phyloP scores from a whole-genome alignment of 2,329 filamentous ascomycete genomes.

The Geosmithia flava region DNA sequence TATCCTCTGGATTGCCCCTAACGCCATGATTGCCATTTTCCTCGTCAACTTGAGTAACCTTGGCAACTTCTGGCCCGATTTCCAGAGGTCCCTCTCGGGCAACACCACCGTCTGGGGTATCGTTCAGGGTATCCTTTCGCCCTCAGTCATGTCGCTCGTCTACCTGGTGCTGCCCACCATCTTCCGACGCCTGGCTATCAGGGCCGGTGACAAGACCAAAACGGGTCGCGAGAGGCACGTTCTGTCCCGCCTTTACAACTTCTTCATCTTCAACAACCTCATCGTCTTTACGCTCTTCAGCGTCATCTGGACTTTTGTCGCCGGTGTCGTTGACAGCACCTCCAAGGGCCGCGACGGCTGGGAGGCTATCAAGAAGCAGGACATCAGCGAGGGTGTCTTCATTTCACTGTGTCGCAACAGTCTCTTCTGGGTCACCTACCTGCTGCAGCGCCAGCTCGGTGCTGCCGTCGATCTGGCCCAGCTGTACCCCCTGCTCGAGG shows the following conservation, averaged over 20 bases:
- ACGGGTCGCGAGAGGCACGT: slow-evolving; percentile 88
- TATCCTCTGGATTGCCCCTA: slow-evolving; percentile 77
- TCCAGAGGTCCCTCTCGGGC: slow-evolving; percentile 48
- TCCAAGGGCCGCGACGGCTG: slow-evolving; percentile 48
- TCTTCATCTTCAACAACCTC: slow-evolving; percentile 96
- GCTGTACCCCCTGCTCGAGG: slow-evolving; percentile 69
- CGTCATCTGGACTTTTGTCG: slow-evolving; percentile 62
- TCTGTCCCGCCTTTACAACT: slow-evolving; percentile 77
- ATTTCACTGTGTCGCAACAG: slow-evolving; percentile 70
- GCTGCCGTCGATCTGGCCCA: slow-evolving; percentile 92
- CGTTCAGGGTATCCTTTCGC: slow-evolving; percentile 83
- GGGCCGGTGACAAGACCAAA: slow-evolving; percentile 81
- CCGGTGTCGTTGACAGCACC: slow-evolving; percentile 48
- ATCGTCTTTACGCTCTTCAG: slow-evolving; percentile 90
- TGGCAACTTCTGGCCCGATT: slow-evolving; percentile 66
- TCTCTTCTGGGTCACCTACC: slow-evolving; percentile 87
- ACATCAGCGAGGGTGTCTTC: slow-evolving; percentile 55
- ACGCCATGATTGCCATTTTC: slow-evolving; percentile 90
- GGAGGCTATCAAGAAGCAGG: slow-evolving; percentile 51
- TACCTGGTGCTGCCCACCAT: slow-evolving; percentile 83
- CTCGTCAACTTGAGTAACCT: slow-evolving; percentile 76
- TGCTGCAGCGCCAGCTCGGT: slow-evolving; percentile 85
- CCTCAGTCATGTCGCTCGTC: slow-evolving; percentile 74
- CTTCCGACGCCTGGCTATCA: slow-evolving; percentile 76
- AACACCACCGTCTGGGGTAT: slow-evolving; percentile 67